Evolutionary conservation across 78 protist genomes (phyloP).

Genomic region (Protostelium mycophagum): DNA sequence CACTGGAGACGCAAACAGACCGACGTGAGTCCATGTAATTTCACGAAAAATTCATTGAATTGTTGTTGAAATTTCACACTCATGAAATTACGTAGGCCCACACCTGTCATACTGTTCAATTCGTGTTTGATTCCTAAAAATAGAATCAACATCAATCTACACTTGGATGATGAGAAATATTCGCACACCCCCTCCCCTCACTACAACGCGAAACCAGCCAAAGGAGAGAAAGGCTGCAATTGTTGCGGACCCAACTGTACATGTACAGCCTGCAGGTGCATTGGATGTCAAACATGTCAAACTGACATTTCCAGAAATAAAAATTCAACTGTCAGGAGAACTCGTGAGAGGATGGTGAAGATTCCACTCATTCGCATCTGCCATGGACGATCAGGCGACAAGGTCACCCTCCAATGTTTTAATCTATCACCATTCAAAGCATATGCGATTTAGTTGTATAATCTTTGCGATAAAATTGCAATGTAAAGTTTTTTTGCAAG

Average conservation of each 20-base stretch:
- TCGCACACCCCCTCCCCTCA: too few species aligned
- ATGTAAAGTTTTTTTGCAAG: too few species aligned
- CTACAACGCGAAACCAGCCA: not conserved
- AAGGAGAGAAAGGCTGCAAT: not conserved
- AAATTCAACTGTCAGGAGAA: not conserved
- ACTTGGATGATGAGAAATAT: not conserved
- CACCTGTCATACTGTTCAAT: not conserved
- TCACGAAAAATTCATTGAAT: too few species aligned
- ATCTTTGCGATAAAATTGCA: too few species aligned
- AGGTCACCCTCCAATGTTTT: conserved; percentile 34
- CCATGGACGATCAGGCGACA: conserved; percentile 34
- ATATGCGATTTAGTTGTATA: too few species aligned
- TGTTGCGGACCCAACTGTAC: not conserved
- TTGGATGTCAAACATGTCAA: not conserved
- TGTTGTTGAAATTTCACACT: not conserved
- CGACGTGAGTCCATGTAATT: not conserved
- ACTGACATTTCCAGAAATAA: not conserved
- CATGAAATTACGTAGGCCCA: conserved; percentile 1
- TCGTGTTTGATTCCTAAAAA: conserved; percentile 5
- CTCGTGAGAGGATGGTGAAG: not conserved
- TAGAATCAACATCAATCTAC: not conserved
- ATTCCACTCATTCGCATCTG: conserved; percentile 13
- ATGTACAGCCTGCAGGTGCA: not conserved
- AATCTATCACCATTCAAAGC: too few species aligned
- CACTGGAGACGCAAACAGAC: not conserved